Percentiles rank a stretch among this genome's conserved stretches.
phyloP scores from a whole-genome alignment of 345 rosid genomes.

The Lenwebbia sp. region DNA sequence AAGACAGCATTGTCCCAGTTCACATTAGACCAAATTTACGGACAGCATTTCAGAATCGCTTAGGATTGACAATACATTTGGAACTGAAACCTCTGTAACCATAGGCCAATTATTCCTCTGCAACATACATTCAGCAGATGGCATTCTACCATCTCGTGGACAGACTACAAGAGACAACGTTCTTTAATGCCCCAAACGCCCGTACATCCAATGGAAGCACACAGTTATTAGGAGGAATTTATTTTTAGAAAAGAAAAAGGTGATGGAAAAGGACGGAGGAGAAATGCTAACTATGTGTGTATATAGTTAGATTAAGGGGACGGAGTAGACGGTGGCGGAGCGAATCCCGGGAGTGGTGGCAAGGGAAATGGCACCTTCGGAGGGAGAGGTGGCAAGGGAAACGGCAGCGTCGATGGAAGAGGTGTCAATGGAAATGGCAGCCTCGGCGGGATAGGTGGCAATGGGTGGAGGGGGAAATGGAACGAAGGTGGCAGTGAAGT shows the following conservation, averaged over 20 bases:
- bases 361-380: neutral
- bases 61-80: neutral
- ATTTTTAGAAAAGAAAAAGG: neutral
- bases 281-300: neutral
- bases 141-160: neutral
- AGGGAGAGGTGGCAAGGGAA: neutral
- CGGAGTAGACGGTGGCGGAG: neutral
- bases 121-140: neutral
- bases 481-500: conserved; percentile 26
- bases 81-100: neutral
- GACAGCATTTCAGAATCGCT: neutral
- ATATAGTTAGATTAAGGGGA: neutral
- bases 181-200: neutral
- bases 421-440: too few species aligned
- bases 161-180: neutral
- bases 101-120: neutral
- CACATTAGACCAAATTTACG: too few species aligned
- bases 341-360: neutral
- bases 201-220: neutral
- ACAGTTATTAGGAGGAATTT: neutral
- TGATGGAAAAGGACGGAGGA: neutral
- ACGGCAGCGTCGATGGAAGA: too few species aligned
- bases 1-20: too few species aligned
- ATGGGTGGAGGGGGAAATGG: conserved; percentile 25
- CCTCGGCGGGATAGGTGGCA: conserved; percentile 9